These are phyloP conservation scores for Ophiocordyceps sinensis DNA, from an alignment of 2,329 filamentous ascomycete genomes.

Conservation along the genomic window DNA sequence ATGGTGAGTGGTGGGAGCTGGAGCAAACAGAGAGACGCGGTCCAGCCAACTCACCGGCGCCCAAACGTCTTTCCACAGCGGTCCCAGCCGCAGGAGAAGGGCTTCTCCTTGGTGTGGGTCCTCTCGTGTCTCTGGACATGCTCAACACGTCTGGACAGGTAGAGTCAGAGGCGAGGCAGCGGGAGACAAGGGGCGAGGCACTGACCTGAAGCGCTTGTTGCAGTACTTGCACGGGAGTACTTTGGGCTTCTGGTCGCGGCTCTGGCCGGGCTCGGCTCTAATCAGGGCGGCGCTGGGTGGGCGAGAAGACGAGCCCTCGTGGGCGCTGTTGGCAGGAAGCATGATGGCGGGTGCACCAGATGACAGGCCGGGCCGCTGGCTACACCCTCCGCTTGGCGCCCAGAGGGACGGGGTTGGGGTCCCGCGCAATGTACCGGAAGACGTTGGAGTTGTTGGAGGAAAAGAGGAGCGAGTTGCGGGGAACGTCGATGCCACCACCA, in stretches of 20 bases:
- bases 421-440: neutral
- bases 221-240: slow-evolving; percentile 49
- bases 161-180: slow-evolving; percentile 4
- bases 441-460: slow-evolving; percentile 1
- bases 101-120: slow-evolving; percentile 52
- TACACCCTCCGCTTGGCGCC: slow-evolving; percentile 2
- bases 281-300: slow-evolving; percentile 12
- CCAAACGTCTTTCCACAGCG: slow-evolving; percentile 49
- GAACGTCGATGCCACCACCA: neutral
- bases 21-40: slow-evolving; percentile 3
- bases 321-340: slow-evolving; percentile 37
- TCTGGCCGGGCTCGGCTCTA: slow-evolving; percentile 28
- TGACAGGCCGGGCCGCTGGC: neutral
- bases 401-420: neutral
- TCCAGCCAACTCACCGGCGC: slow-evolving; percentile 34
- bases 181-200: slow-evolving; percentile 1
- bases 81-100: slow-evolving; percentile 44
- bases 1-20: slow-evolving; percentile 1
- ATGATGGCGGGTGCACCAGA: slow-evolving; percentile 19
- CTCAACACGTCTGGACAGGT: slow-evolving; percentile 39
- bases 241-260: slow-evolving; percentile 44
- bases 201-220: slow-evolving; percentile 47
- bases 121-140: slow-evolving; percentile 50
- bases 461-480: neutral
- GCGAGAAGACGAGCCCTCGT: slow-evolving; percentile 29